These are phyloP conservation scores for Corylus heterophylla DNA, from an alignment of 306 rosid genomes.

Conservation along the genomic window DNA sequence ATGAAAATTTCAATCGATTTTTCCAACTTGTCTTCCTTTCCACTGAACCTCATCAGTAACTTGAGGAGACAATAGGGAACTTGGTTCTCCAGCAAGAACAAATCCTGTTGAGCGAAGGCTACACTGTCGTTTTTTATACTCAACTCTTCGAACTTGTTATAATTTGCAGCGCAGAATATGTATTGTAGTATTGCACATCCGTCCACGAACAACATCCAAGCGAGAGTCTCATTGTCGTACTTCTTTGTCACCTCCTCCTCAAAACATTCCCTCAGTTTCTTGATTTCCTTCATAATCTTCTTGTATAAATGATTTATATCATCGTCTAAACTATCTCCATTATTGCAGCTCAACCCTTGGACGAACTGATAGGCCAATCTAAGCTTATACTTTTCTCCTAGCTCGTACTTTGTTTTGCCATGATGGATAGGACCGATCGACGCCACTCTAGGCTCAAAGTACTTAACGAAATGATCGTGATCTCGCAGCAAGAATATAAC, in stretches of 20 bases:
- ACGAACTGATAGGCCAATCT: background rate
- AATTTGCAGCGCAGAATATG: too few species aligned
- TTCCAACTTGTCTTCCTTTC: too few species aligned
- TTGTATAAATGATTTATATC: rapidly evolving
- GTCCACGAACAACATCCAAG: conserved; percentile 26
- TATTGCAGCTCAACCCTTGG: background rate
- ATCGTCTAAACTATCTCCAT: background rate
- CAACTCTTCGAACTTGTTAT: background rate
- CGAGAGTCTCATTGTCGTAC: background rate
- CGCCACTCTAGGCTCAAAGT: conserved; percentile 11
- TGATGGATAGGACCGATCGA: conserved; percentile 32
- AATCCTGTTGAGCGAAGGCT: conserved; percentile 14
- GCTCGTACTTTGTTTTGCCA: background rate
- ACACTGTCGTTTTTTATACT: background rate
- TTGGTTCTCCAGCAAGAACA: conserved; percentile 38
- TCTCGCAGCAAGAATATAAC: conserved; percentile 5
- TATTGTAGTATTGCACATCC: conserved; percentile 21
- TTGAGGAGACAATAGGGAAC: conserved; percentile 25
- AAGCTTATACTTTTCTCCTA: conserved; percentile 12
- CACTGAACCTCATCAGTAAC: background rate
- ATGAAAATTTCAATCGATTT: background rate
- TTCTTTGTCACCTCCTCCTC: background rate
- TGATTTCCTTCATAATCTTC: background rate
- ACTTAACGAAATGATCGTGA: background rate
- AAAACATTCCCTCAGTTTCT: conserved; percentile 1